Conservation (phyloP, 1,284 basidiomycete species). For the Rugosomyces carneus region DNA sequence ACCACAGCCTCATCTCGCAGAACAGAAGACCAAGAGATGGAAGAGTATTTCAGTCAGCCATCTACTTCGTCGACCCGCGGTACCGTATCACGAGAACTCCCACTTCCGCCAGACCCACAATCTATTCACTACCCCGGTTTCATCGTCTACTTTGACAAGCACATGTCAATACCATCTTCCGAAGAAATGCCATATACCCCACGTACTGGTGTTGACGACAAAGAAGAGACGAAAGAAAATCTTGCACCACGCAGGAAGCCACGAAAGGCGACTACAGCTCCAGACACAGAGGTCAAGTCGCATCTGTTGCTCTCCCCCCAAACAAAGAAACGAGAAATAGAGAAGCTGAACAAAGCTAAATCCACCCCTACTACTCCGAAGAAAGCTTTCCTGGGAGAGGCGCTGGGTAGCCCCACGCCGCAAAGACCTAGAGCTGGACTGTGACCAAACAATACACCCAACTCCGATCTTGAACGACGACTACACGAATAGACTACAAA, state of each 20-base stretch:
- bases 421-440: conserved; percentile 16
- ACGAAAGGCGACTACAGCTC: conserved; percentile 30
- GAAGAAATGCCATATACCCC: conserved; percentile 5
- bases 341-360: conserved; percentile 20
- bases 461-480: conserved; percentile 1
- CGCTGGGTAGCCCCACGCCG: conserved; percentile 21
- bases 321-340: conserved; percentile 20
- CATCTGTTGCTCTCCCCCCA: conserved; percentile 20
- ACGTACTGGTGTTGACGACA: conserved; percentile 18
- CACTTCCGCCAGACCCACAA: conserved; percentile 42
- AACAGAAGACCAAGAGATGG: conserved; percentile 14
- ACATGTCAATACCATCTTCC: conserved; percentile 27
- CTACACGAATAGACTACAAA: not conserved
- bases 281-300: conserved; percentile 17
- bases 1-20: conserved; percentile 13
- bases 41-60: conserved; percentile 20
- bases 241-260: conserved; percentile 35
- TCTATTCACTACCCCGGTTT: conserved; percentile 75
- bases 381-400: conserved; percentile 11
- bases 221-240: conserved; percentile 50
- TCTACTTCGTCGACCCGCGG: conserved; percentile 17
- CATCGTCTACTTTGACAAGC: conserved; percentile 49
- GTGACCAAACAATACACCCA: conserved; percentile 3
- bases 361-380: conserved; percentile 25
- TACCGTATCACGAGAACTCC: conserved; percentile 37